Base-by-base conservation (phyloP, 495 filamentous ascomycete genomes). In the Xylaria telfairii region DNA sequence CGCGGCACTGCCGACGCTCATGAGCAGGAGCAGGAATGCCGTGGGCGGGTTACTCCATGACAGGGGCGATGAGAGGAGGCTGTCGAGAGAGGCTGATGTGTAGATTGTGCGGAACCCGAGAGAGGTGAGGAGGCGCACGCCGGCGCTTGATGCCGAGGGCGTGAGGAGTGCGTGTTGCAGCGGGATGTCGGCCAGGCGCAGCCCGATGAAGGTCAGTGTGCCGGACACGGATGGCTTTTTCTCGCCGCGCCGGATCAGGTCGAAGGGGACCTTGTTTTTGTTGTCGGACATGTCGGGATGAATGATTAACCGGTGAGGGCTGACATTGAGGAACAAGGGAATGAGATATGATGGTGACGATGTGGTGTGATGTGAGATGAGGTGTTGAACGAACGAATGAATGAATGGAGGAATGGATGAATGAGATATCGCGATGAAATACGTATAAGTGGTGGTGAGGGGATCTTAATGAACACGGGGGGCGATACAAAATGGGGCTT, bases 161-260 rank as follows among this genome's bases (percentile, higher is more conserved):
- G 44, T 79, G 67, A 75, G 79, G 46, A 92, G 83, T 37, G 75
- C 76, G 74, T 87, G 87, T 78, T 92, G 90, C 28, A 90, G 80
- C 26, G 84, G 79, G 9, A 86, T 79, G 73, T 92, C 89, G 71
- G 85, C 78, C 9, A 82, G 75, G 62, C 89, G 88, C 3, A 90
- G 82, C 64, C 84, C 84, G 71, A 90, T 70, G 80, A 91, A 91
- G 74, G 84, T 77, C 3, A 83, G 72, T 4, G 79, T 87, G 13
- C 88, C 89, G 9, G 81, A 49, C 10, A 82, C 82, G 8, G 86
- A 85, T 60, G 83, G 69, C 10, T 71, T 67, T 66, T 84, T 85
- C 67, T 71, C 65, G 69, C 80, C 80, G 8, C 80, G 79, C 0
- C 67, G 21, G 73, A 83, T 80, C 0, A 82, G 69, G 73, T 80